Evolutionary conservation across 352 stramenopile species (phyloP).

Genomic region (Phytophthora meadii): DNA sequence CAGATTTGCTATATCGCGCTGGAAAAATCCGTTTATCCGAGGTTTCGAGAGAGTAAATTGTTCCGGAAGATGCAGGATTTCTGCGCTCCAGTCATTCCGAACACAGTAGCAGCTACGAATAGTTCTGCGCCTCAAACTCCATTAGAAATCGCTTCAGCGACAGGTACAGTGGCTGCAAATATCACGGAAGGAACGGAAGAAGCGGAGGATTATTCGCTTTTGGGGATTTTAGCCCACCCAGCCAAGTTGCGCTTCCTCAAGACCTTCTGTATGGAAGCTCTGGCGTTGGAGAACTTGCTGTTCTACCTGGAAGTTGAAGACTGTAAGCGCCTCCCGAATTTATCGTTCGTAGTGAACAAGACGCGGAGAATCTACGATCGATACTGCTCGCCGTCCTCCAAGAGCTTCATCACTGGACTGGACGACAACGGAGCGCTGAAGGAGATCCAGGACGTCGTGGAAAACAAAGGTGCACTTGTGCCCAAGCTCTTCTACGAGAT

Average conservation of each 20-base stretch:
- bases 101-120: conserved; percentile 2
- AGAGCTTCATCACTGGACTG: conserved; percentile 55
- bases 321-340: conserved; percentile 82
- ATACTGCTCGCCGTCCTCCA: conserved; percentile 62
- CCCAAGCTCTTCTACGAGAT: conserved; percentile 80
- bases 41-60: conserved; percentile 78
- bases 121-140: background rate
- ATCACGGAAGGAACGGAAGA: conserved; percentile 28
- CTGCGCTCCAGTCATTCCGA: conserved; percentile 47
- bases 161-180: conserved; percentile 24
- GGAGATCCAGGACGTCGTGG: conserved; percentile 59
- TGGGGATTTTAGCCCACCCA: conserved; percentile 70
- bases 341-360: conserved; percentile 83
- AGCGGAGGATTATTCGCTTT: conserved; percentile 66
- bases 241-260: conserved; percentile 86
- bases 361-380: conserved; percentile 83
- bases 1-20: conserved; percentile 69
- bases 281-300: conserved; percentile 83
- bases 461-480: conserved; percentile 51
- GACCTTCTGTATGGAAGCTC: conserved; percentile 86
- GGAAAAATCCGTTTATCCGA: conserved; percentile 77
- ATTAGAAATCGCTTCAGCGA: conserved; percentile 16
- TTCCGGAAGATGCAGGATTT: conserved; percentile 84
- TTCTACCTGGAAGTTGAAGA: conserved; percentile 89
- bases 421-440: conserved; percentile 36